Percentiles rank a stretch among this genome's conserved stretches.
Evolutionary conservation across 169 alveolate species (phyloP).

Genomic region (Plasmodium malariae): DNA sequence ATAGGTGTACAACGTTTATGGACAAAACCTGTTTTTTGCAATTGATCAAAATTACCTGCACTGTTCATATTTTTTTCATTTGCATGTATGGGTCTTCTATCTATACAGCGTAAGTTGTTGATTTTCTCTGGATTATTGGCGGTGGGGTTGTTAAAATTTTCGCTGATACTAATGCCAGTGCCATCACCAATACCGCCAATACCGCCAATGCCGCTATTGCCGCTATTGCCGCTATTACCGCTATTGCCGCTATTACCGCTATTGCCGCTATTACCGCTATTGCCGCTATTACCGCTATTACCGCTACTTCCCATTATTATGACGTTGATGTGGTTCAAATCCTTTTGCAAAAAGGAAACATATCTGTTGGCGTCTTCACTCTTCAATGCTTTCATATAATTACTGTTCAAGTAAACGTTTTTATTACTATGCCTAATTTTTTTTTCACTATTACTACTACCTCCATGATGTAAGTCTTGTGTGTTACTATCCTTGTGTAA

Average conservation of each 20-base stretch:
- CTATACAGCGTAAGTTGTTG: not conserved
- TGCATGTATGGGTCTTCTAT: not conserved
- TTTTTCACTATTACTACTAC: not conserved
- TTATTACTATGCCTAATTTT: not conserved
- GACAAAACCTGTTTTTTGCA: not conserved
- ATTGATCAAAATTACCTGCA: not conserved
- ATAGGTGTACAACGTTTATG: not conserved
- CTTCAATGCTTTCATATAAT: constrained; percentile 38
- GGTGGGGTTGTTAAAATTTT: not conserved
- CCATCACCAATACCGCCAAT: not conserved
- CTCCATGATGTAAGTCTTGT: not conserved
- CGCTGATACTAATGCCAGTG: no score
- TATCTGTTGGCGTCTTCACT: constrained; percentile 38
- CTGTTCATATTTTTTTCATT: constrained; percentile 19
- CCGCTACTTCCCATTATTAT: constrained; percentile 13
- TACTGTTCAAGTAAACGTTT: constrained; percentile 50
- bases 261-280: not conserved
- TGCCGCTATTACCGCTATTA: not conserved
- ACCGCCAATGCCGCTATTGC: not conserved
- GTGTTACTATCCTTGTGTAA: not conserved
- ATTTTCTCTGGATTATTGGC: not conserved
- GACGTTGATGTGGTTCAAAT: constrained; percentile 24
- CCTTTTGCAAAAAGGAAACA: constrained; percentile 32
- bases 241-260: not conserved
- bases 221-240: not conserved